Base-by-base conservation (phyloP, 805 yeast species). In the Priceomyces fermenticarens region DNA sequence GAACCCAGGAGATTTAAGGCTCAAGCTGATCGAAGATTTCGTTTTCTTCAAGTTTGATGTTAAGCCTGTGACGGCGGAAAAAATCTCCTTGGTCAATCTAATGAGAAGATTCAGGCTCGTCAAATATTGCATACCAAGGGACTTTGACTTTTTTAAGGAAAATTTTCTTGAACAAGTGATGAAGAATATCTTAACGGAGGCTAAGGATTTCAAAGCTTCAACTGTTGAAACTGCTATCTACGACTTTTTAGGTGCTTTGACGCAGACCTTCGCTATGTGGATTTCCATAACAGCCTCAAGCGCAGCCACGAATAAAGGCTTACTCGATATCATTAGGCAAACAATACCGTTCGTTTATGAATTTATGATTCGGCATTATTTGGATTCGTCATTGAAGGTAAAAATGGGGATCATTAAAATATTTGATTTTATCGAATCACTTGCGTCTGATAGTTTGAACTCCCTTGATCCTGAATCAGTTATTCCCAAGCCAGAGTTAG, bases 401-500 rank as follows among this genome's bases (percentile, higher is more conserved):
- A 46, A 48, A 17, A 23, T 51, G 6, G 36, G 38, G 25, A 36
- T 57, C 4, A 33, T 49, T 15, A 42, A 36, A 23, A 16, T 57
- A 8, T 46, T 55, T 23, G 32, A 43, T 10, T 47, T 52, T 28
- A 30, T 58, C 17, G 49, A 43, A 28, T 29, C 40, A 3, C 37
- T 56, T 4, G 38, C 35, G 10, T 13, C 39, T 4, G 32, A 39
- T 6, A 36, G 30, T 6, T 28, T 57, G 8, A 43, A 32, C 8
- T 31, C 40, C 11, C 41, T 48, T 27, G 39, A 42, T 10, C 52
- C 52, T 7, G 27, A 27, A 5, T 25, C 50, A 26, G 40, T 75
- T 10, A 57, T 74, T 1, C 47, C 71, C 0, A 74, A 77, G 0
- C 73, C 76, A 0, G 36, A 65, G 1, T 40, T 77, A 2, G 45